Evolutionary conservation across 805 yeast species (phyloP), one percentile per base, ranked within the genome.

Genomic region (Starmerella potacharoeniae): DNA sequence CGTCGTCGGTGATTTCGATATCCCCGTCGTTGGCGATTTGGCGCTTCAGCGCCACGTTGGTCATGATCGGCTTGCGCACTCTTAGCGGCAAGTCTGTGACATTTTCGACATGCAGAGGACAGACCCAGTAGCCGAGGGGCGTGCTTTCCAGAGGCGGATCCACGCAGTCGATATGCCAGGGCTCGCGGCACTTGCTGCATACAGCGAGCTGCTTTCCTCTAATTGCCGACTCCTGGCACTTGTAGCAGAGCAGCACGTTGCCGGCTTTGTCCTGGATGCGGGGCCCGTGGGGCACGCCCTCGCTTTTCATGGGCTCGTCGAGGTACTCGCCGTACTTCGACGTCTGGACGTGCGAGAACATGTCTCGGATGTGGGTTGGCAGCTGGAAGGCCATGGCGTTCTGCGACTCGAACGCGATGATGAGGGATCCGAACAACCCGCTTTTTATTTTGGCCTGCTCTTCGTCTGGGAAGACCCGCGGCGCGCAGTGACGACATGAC

Each of bases 141-240:
- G 55, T 46, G 13, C 54, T 52, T 39, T 54, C 57, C 30, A 56
- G 33, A 0, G 60, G 62, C n/a, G 61, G 62, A 37, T 52, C 52
- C 5, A 54, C 52, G 52, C 61, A 62, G 50, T 53, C 64, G 47
- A 55, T 60, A 53, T 54, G 64, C 64, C 55, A 62, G 7, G 60
- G 47, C 59, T 60, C 48, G 77, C 84, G 22, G 80, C 79, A 70
- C 88, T 97, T 61, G 85, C 83, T 2, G 96, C 97, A 68, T 96
- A 93, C 71, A 79, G 82, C 97, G 96, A 91, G 67, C 83, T 86
- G 46, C 75, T 74, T 1, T 93, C 86, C 17, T 22, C 72, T 69
- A 52, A 84, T 70, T 0, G 88, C 93, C 5, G 93, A 81, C 28
- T 73, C 71, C 0, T 84, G 83, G 71, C 98, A 91, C 58, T 76